These are phyloP conservation scores for Pythium diclinum DNA, from an alignment of 352 stramenopile genomes.

Conservation along the genomic window DNA sequence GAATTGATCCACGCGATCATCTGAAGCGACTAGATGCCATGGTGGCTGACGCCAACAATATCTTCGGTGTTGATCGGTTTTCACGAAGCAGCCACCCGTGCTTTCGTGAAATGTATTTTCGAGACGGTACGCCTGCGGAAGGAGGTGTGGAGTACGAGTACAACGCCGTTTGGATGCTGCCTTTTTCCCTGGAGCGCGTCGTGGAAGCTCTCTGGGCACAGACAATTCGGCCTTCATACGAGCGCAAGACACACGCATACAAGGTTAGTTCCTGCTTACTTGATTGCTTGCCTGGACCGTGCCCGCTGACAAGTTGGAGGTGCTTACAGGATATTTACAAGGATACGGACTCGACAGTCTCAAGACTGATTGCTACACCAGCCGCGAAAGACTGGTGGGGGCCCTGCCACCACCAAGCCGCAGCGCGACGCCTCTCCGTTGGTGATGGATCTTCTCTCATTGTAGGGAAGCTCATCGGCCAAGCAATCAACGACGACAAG, in stretches of 20 bases:
- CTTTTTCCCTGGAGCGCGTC: slow-evolving; percentile 4
- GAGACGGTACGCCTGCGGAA: background rate
- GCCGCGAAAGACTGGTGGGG: background rate
- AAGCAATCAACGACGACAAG: background rate
- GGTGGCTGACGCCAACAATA: background rate
- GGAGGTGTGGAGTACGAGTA: background rate
- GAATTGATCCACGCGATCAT: slow-evolving; percentile 5
- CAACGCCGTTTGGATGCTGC: slow-evolving; percentile 14
- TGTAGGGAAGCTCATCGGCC: background rate
- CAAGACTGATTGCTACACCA: background rate
- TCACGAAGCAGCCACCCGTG: too few species aligned
- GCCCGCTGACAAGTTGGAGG: too few species aligned
- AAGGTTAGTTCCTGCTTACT: background rate
- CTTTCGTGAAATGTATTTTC: background rate
- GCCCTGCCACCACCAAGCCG: background rate
- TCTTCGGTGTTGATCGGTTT: background rate
- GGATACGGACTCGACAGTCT: background rate
- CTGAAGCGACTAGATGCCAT: background rate
- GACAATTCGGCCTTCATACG: background rate
- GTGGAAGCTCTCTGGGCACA: slow-evolving; percentile 10
- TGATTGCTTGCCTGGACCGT: too few species aligned
- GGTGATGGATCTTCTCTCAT: background rate
- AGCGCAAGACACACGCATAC: background rate
- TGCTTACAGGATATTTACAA: background rate
- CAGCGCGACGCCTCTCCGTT: background rate